These are phyloP conservation scores for Lithohypha guttulata DNA, from an alignment of 2,329 filamentous ascomycete genomes.

Conservation along the genomic window DNA sequence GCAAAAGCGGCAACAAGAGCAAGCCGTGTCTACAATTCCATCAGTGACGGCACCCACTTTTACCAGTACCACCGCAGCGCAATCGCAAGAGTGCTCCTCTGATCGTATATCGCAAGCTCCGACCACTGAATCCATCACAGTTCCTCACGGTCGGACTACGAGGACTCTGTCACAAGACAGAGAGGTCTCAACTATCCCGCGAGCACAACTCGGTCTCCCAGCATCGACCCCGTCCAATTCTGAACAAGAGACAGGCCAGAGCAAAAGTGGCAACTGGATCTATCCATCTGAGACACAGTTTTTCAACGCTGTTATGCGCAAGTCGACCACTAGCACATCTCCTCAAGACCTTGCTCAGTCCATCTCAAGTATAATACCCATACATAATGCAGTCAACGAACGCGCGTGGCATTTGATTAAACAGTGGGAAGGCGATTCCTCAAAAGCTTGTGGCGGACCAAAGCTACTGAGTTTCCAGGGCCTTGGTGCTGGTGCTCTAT, in stretches of 20 bases:
- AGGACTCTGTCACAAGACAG: conserved; percentile 53
- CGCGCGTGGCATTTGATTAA: conserved; percentile 87
- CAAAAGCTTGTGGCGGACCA: conserved; percentile 63
- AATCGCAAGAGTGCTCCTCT: conserved; percentile 19
- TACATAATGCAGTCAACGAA: conserved; percentile 99
- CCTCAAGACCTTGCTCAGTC: conserved; percentile 34
- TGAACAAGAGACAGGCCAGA: conserved; percentile 65
- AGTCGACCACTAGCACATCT: conserved; percentile 49
- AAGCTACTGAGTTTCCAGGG: conserved; percentile 77
- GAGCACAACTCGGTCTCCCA: conserved; percentile 34
- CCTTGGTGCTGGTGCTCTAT: conserved; percentile 45
- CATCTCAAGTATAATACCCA: conserved; percentile 65
- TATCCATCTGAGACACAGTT: conserved; percentile 97
- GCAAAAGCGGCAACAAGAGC: conserved; percentile 35
- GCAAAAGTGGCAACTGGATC: conserved; percentile 80
- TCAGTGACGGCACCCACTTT: conserved; percentile 19
- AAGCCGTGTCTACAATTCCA: conserved; percentile 28
- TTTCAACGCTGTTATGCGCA: conserved; percentile 91
- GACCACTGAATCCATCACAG: conserved; percentile 12
- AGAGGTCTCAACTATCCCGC: conserved; percentile 69
- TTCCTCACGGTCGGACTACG: conserved; percentile 15
- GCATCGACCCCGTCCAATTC: conserved; percentile 52
- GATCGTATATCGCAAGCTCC: conserved; percentile 23
- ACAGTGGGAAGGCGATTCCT: conserved; percentile 62
- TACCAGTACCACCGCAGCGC: conserved; percentile 11